Conservation (phyloP, 306 rosid genomes). For the Cicer yamashitae region DNA sequence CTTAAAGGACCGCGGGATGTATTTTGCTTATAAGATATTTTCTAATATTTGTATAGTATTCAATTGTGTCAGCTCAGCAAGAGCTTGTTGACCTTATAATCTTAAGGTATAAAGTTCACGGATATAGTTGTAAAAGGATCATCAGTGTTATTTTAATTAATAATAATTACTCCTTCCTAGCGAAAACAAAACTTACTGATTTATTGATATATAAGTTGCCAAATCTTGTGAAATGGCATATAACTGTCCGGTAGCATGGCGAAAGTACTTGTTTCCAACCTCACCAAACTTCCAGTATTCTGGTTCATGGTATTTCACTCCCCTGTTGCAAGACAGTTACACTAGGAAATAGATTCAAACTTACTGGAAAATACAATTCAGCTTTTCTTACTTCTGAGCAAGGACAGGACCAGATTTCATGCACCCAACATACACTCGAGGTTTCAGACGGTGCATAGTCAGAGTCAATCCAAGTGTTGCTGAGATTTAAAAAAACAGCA, state of each 20-base stretch:
- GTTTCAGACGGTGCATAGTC: conserved; percentile 59
- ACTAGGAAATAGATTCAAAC: conserved; percentile 36
- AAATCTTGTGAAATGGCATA: conserved; percentile 85
- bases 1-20: too few relatives aligned
- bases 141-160: too few relatives aligned
- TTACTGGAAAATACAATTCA: conserved; percentile 9
- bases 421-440: conserved; percentile 88
- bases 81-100: too few relatives aligned
- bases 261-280: conserved; percentile 87
- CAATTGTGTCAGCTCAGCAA: too few relatives aligned
- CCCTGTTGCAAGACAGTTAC: conserved; percentile 57
- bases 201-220: conserved; percentile 74
- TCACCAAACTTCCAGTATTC: conserved; percentile 93
- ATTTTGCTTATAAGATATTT: too few relatives aligned
- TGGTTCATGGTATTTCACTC: conserved; percentile 91
- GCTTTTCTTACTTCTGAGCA: conserved; percentile 70
- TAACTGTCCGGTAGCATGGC: conserved; percentile 92
- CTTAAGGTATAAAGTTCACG: too few relatives aligned
- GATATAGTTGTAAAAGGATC: too few relatives aligned
- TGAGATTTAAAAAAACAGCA: conserved; percentile 44
- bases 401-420: conserved; percentile 98
- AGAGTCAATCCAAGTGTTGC: conserved; percentile 76
- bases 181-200: conserved; percentile 66
- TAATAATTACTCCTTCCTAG: neutral
- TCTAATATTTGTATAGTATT: too few relatives aligned